Evolutionary conservation across 1,284 basidiomycete genomes (phyloP).

Genomic region (Flammula alnicola): DNA sequence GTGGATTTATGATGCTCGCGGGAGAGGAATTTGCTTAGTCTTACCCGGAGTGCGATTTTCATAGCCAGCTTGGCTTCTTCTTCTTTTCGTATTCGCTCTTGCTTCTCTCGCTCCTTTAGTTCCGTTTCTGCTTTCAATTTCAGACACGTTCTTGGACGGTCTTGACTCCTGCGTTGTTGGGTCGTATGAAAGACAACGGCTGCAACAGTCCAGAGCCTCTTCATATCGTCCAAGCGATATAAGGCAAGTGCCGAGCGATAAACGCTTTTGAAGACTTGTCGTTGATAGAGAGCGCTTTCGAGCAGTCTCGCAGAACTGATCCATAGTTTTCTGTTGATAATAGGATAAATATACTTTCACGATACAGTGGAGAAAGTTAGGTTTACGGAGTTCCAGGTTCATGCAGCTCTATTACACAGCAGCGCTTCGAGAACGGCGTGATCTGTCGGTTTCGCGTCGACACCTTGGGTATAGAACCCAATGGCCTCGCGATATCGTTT

Average conservation of each 20-base stretch:
- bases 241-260: conserved; percentile 84
- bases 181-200: conserved; percentile 67
- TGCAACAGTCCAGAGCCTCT: conserved; percentile 83
- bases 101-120: conserved; percentile 51
- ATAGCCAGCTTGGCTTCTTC: conserved; percentile 52
- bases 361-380: conserved; percentile 1
- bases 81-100: conserved; percentile 53
- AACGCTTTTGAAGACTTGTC: conserved; percentile 77
- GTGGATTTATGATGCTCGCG: conserved; percentile 1
- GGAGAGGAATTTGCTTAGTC: conserved; percentile 22
- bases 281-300: conserved; percentile 69
- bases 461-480: conserved; percentile 88
- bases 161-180: conserved; percentile 55
- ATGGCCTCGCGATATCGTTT: conserved; percentile 88
- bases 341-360: conserved; percentile 3
- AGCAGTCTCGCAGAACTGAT: conserved; percentile 83
- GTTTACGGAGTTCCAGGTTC: conserved; percentile 87
- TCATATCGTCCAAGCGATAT: conserved; percentile 72
- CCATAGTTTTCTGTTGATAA: conserved; percentile 79
- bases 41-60: conserved; percentile 64
- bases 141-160: conserved; percentile 48
- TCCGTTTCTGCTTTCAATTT: conserved; percentile 54
- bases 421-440: conserved; percentile 67
- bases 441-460: conserved; percentile 83
- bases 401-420: conserved; percentile 90